These are phyloP conservation scores for Blechomonas ayalai DNA, from an alignment of 208 protist genomes.

Conservation along the genomic window DNA sequence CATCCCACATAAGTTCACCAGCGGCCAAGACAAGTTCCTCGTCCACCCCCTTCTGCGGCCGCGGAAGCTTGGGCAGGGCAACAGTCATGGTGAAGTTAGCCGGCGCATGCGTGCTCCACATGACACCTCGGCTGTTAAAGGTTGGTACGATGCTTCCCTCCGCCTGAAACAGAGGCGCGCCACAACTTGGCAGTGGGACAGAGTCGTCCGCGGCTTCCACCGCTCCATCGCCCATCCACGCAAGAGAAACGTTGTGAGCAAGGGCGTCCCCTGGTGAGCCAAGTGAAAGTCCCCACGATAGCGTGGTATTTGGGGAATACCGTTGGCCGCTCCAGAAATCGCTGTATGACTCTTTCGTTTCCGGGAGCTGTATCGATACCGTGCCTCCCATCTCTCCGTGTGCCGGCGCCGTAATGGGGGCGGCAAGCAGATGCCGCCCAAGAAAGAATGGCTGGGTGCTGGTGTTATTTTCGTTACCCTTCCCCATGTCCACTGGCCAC, in stretches of 20 bases:
- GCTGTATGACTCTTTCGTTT: no score
- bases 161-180: constrained; percentile 19
- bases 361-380: constrained; percentile 37
- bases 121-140: constrained; percentile 5
- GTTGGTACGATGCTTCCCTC: constrained; percentile 19
- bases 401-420: constrained; percentile 3
- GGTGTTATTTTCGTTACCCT: constrained; percentile 2
- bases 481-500: constrained; percentile 1
- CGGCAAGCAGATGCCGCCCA: constrained; percentile 8
- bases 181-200: background rate
- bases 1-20: constrained; percentile 43
- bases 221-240: no score
- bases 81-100: constrained; percentile 29
- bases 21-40: constrained; percentile 16
- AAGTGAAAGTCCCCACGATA: no score
- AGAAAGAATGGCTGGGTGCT: constrained; percentile 8
- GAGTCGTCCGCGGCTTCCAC: no score
- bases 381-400: constrained; percentile 1
- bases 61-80: constrained; percentile 14
- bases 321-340: no score
- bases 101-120: constrained; percentile 17
- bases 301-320: no score
- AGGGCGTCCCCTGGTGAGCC: no score
- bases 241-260: no score
- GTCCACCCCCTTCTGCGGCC: background rate